phyloP scores from a whole-genome alignment of 1,139 yeast genomes.

The Hyphopichia buzzinii region DNA sequence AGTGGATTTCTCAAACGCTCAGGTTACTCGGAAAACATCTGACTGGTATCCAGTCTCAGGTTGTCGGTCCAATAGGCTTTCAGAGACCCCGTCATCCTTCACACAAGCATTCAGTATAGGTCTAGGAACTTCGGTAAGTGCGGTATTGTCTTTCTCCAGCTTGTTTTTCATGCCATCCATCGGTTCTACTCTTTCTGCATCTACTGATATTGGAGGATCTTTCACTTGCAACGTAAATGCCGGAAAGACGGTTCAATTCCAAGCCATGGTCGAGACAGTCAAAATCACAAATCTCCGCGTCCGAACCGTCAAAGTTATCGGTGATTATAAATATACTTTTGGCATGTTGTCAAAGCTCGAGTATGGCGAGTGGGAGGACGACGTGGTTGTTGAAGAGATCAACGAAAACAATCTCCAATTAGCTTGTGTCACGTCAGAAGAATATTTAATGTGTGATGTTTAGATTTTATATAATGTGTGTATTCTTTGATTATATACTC shows the following conservation, averaged over 20 bases:
- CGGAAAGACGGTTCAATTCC: slow-evolving; percentile 22
- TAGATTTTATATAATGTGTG: not conserved
- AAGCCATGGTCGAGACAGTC: slow-evolving; percentile 13
- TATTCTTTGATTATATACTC: not conserved
- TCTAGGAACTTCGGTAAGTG: slow-evolving; percentile 13
- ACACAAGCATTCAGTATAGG: slow-evolving; percentile 23
- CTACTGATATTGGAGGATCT: slow-evolving; percentile 17
- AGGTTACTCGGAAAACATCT: slow-evolving; percentile 5
- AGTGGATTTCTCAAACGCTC: slow-evolving; percentile 14
- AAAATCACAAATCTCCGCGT: slow-evolving; percentile 14
- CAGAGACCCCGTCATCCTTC: slow-evolving; percentile 15
- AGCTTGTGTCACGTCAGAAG: slow-evolving; percentile 27
- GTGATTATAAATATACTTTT: slow-evolving; percentile 7
- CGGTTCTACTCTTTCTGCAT: slow-evolving; percentile 11
- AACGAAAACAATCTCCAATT: slow-evolving; percentile 15
- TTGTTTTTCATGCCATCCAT: slow-evolving; percentile 15
- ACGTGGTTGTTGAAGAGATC: slow-evolving; percentile 12
- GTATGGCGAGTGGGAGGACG: slow-evolving; percentile 18
- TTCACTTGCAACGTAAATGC: slow-evolving; percentile 20
- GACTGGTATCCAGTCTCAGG: slow-evolving; percentile 11
- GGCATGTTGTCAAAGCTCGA: slow-evolving; percentile 7
- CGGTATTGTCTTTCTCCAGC: slow-evolving; percentile 13
- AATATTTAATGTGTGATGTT: slow-evolving; percentile 11
- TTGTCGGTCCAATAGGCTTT: slow-evolving; percentile 10
- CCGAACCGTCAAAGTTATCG: slow-evolving; percentile 14